phyloP scores from a whole-genome alignment of 768 basidiomycete species.

The Suillus alpinus region DNA sequence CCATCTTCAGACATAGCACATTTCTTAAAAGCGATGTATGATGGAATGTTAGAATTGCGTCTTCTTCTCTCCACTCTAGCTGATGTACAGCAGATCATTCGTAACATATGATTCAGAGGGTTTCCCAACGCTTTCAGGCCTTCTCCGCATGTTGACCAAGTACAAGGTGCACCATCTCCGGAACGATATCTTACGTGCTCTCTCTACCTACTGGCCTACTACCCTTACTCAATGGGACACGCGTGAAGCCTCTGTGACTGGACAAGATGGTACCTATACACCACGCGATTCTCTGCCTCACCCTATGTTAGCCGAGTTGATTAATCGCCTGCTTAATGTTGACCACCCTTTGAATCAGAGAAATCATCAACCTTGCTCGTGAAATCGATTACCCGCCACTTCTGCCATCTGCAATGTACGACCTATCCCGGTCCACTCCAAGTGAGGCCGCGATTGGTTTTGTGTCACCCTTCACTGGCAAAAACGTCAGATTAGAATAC shows the following conservation, averaged over 20 bases:
- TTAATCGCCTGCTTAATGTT: constrained; percentile 1
- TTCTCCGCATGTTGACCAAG: constrained; percentile 62
- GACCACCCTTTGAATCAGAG: constrained; percentile 34
- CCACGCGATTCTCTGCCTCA: constrained; percentile 59
- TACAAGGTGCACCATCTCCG: constrained; percentile 61
- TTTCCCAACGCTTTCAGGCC: constrained; percentile 50
- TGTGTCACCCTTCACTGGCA: constrained; percentile 37
- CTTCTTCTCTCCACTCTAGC: constrained; percentile 7
- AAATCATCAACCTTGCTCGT: constrained; percentile 66
- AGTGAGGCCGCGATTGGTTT: constrained; percentile 59
- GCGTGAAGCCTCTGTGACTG: constrained; percentile 58
- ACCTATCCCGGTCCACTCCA: constrained; percentile 66
- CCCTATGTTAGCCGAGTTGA: constrained; percentile 54
- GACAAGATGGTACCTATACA: constrained; percentile 48
- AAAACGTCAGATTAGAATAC: constrained; percentile 38
- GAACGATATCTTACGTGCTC: constrained; percentile 50
- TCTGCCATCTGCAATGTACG: constrained; percentile 76
- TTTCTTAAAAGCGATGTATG: constrained; percentile 66
- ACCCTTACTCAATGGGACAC: constrained; percentile 65
- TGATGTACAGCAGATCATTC: constrained; percentile 37
- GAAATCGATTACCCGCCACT: constrained; percentile 54
- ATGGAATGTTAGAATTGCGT: constrained; percentile 55
- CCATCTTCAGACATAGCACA: constrained; percentile 51
- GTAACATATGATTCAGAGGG: constrained; percentile 46
- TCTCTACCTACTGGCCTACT: constrained; percentile 57